phyloP scores from a whole-genome alignment of 179 eudicot species.

The Heliamphora pulchella region DNA sequence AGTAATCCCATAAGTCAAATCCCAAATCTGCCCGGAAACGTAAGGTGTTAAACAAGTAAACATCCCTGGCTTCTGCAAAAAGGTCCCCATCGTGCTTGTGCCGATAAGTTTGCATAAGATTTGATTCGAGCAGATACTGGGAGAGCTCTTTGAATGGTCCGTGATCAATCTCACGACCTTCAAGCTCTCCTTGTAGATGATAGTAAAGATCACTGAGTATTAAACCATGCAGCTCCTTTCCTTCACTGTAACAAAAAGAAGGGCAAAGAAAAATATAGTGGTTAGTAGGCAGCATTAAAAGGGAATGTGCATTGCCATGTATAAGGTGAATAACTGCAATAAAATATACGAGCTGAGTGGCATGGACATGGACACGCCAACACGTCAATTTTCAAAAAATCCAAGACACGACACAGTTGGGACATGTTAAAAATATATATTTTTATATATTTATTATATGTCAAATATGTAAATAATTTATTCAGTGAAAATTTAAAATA shows the following conservation, averaged over 20 bases:
- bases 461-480: too few relatives aligned
- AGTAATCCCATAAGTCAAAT: constrained; percentile 65
- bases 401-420: too few relatives aligned
- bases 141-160: constrained; percentile 78
- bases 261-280: background rate
- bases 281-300: constrained; percentile 6
- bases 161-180: constrained; percentile 76
- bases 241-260: constrained; percentile 53
- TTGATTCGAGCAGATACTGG: constrained; percentile 48
- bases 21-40: constrained; percentile 64
- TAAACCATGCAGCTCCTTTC: constrained; percentile 49
- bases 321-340: background rate
- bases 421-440: too few relatives aligned
- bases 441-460: too few relatives aligned
- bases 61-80: constrained; percentile 28
- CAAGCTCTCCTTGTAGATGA: constrained; percentile 92
- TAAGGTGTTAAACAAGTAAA: constrained; percentile 45
- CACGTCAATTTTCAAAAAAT: too few relatives aligned
- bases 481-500: too few relatives aligned
- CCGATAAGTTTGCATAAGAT: constrained; percentile 43
- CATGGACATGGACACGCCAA: too few relatives aligned
- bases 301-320: constrained; percentile 3
- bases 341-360: background rate
- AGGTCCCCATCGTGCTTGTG: constrained; percentile 32
- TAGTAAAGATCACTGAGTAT: constrained; percentile 79